Conservation (phyloP, 2,329 filamentous ascomycete species). For the Simplicillium sp. region DNA sequence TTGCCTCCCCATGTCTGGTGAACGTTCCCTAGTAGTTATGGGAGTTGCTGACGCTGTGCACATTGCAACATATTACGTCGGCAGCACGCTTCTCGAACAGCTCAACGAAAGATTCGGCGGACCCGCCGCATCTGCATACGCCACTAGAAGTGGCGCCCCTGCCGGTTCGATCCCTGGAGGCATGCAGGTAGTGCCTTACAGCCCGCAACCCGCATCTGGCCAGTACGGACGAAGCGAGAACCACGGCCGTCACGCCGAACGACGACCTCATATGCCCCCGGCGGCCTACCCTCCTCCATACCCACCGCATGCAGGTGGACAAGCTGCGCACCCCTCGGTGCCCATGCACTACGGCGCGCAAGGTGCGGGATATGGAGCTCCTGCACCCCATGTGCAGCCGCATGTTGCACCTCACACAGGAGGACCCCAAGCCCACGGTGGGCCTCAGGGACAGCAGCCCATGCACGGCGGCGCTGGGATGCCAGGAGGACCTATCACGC, state of each 20-base stretch:
- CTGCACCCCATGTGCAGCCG: slow-evolving; percentile 66
- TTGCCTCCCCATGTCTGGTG: slow-evolving; percentile 86
- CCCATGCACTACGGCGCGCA: slow-evolving; percentile 75
- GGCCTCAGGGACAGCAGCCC: slow-evolving; percentile 59
- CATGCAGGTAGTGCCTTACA: slow-evolving; percentile 98
- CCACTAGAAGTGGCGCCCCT: slow-evolving; percentile 85
- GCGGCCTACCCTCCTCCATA: slow-evolving; percentile 66
- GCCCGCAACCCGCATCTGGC: slow-evolving; percentile 83
- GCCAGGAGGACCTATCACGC: slow-evolving; percentile 63
- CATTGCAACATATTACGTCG: slow-evolving; percentile 98
- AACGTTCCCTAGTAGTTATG: slow-evolving; percentile 95
- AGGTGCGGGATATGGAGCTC: slow-evolving; percentile 68
- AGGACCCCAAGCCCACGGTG: slow-evolving; percentile 46
- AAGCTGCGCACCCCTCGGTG: slow-evolving; percentile 46
- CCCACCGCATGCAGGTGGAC: slow-evolving; percentile 49
- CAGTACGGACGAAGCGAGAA: slow-evolving; percentile 88
- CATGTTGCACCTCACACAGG: slow-evolving; percentile 53
- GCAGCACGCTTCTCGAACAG: slow-evolving; percentile 95
- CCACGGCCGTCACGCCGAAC: slow-evolving; percentile 64
- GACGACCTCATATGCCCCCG: slow-evolving; percentile 68
- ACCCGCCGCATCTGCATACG: slow-evolving; percentile 93
- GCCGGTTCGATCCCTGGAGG: slow-evolving; percentile 90
- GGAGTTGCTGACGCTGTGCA: slow-evolving; percentile 97
- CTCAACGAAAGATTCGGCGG: slow-evolving; percentile 94
- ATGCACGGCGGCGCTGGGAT: slow-evolving; percentile 50